These are phyloP conservation scores for Xylariaceae sp. DNA, from an alignment of 2,329 filamentous ascomycete species.

Conservation along the genomic window DNA sequence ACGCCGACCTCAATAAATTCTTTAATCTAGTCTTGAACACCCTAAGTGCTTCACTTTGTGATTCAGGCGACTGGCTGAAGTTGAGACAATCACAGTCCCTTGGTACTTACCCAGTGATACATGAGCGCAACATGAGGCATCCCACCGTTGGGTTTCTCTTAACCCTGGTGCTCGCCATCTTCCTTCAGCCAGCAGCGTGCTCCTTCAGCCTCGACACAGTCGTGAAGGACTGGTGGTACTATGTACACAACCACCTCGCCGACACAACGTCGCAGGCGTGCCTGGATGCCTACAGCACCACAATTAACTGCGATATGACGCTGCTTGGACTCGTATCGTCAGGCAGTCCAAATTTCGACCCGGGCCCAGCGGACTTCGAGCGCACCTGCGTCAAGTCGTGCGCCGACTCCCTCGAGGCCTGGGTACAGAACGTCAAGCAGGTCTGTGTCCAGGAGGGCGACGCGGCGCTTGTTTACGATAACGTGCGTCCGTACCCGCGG, in stretches of 20 bases:
- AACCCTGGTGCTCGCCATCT: constrained; percentile 2
- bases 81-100: too few relatives aligned
- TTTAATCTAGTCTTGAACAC: too few relatives aligned
- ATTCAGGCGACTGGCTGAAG: too few relatives aligned
- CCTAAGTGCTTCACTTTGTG: too few relatives aligned
- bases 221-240: constrained; percentile 39
- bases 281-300: constrained; percentile 39
- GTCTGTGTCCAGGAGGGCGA: constrained; percentile 37
- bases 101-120: too few relatives aligned
- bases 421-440: constrained; percentile 34
- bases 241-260: constrained; percentile 39
- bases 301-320: constrained; percentile 39
- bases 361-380: constrained; percentile 32
- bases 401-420: constrained; percentile 34
- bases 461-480: constrained; percentile 29
- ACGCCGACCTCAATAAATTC: too few relatives aligned
- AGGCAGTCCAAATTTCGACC: constrained; percentile 36
- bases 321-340: constrained; percentile 40
- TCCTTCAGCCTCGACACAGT: constrained; percentile 44
- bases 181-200: constrained; percentile 10
- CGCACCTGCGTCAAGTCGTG: constrained; percentile 38
- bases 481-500: constrained; percentile 14
- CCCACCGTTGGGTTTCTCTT: not conserved
- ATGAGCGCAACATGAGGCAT: too few relatives aligned
- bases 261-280: constrained; percentile 39